These are phyloP conservation scores for Rostrohypoxylon terebratum DNA, from an alignment of 495 filamentous ascomycete genomes.

Conservation along the genomic window DNA sequence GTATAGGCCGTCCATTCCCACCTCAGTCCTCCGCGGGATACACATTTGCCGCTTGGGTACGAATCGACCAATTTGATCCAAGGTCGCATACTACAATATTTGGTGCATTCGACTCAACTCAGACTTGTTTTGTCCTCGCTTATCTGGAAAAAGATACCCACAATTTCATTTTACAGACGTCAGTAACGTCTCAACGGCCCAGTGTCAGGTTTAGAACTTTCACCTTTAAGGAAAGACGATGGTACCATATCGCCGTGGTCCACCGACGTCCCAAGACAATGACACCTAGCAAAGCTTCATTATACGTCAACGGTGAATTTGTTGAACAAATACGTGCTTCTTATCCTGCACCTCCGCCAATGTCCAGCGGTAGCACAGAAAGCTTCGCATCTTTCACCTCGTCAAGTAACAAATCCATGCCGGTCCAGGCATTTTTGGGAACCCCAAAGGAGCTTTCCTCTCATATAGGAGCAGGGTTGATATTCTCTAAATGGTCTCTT, in stretches of 20 bases:
- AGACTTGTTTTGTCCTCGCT: conserved; percentile 92
- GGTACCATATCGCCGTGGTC: conserved; percentile 93
- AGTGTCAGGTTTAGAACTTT: conserved; percentile 93
- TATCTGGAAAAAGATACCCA: conserved; percentile 96
- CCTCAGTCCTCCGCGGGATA: conserved; percentile 79
- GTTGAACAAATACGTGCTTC: conserved; percentile 89
- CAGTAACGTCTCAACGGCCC: conserved; percentile 83
- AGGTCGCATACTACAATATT: conserved; percentile 93
- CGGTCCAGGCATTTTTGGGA: conserved; percentile 91
- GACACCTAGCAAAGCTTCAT: conserved; percentile 80
- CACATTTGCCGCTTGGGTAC: conserved; percentile 88
- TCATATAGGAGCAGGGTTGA: conserved; percentile 78
- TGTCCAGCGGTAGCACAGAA: conserved; percentile 67
- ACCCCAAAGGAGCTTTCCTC: conserved; percentile 92
- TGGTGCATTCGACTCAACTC: conserved; percentile 90
- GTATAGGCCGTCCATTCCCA: conserved; percentile 84
- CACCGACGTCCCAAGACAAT: conserved; percentile 83
- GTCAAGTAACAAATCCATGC: conserved; percentile 66
- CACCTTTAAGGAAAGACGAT: conserved; percentile 75
- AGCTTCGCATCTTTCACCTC: conserved; percentile 70
- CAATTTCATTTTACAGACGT: conserved; percentile 96
- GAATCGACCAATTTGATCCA: conserved; percentile 85
- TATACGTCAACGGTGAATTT: conserved; percentile 95
- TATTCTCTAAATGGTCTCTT: conserved; percentile 85
- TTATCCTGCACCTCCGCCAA: conserved; percentile 79